Evolutionary conservation across 2,329 filamentous ascomycete species (phyloP), one percentile per base, ranked within the genome.

Genomic region (Trichoderma atroviride): DNA sequence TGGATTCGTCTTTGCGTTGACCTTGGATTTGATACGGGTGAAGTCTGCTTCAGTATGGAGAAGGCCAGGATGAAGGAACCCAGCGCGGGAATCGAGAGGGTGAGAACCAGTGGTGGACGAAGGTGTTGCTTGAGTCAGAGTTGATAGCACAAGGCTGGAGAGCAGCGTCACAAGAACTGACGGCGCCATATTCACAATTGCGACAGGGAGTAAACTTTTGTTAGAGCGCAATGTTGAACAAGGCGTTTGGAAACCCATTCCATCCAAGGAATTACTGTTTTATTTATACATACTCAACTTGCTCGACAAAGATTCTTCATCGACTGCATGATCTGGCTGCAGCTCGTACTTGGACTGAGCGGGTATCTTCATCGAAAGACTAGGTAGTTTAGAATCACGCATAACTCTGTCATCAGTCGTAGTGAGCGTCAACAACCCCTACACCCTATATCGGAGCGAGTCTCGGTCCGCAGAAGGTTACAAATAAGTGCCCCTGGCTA

Each of bases 21-120:
- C 57, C 22, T 40, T 59, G 4, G 33, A 59, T 19, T 59, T 59
- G 1, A 59, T 59, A 19, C 57, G 33, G 7, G 57, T 59, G 11
- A 59, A 59, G 22, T 59, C 57, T 40, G 57, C 57, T 59, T 59
- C 33, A 7, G 22, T 59, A 35, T 59, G 57, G 24, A 59, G 57
- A 35, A 59, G 57, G 24, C 57, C 57, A 4, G 57, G 57, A 13
- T 59, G 57, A 29, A 59, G 13, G 14, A 59, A 59, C 2, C 33
- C 27, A 27, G 57, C 35, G 57, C 57, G 57, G 22, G 57, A 59
- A 40, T 59, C 33, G 35, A 59, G 57, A 16, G 57, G n/a, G 6
- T 27, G n/a, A 11, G 57, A 59, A 59, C 27, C 33, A 14, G 27
- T 27, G 5, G 57, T 59, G 0, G 35, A 59, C 2, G 57, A 59